Base-by-base conservation (phyloP, 148 eudicot genomes). In the Nyssa sinensis region DNA sequence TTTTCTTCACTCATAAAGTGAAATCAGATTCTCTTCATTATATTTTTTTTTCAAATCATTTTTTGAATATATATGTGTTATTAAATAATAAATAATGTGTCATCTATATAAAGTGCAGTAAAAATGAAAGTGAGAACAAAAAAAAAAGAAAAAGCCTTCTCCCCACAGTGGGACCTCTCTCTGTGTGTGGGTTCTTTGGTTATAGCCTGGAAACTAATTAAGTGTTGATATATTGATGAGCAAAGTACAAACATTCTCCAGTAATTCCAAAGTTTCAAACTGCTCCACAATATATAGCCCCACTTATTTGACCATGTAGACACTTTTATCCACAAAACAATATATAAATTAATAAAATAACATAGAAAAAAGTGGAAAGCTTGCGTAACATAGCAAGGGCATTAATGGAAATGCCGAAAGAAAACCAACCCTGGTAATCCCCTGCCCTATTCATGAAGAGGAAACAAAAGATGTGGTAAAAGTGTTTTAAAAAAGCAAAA, bases 401-500 rank as follows among this genome's bases (percentile, higher is more conserved):
- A 66, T 9, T 66, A n/a, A 37, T 66, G 19, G 53, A 30, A 66
- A 37, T 25, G 9, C 10, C 32, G 28, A 34, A 33, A 27, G 35
- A 13, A 10, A 16, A 62, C 65, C n/a, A n/a, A 37, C 41, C 41
- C 41, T 3, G 8, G 8, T 37, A 37, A 21, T 14, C 14, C 67
- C 31, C 24, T 32, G 39, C 7, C 25, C 30, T 37, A 65, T 65
- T 65, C 47, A 65, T 65, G 68, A 65, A 65, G 68, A 34, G 34
- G 68, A 21, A 35, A 65, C 49, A 35, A 30, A 23, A 12, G 12
- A 65, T 19, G 29, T 62, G 51, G 1, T 7, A 35, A 23, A n/a
- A 4, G 23, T 4, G 23, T 6, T 33, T 21, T 11, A 12, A 35
- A 31, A 65, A 65, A 65, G 68, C 68, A 34, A 65, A 65, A 35